Evolutionary conservation across 345 rosid species (phyloP), one percentile per base, ranked within the genome.

Genomic region (Carallia pectinifolia): DNA sequence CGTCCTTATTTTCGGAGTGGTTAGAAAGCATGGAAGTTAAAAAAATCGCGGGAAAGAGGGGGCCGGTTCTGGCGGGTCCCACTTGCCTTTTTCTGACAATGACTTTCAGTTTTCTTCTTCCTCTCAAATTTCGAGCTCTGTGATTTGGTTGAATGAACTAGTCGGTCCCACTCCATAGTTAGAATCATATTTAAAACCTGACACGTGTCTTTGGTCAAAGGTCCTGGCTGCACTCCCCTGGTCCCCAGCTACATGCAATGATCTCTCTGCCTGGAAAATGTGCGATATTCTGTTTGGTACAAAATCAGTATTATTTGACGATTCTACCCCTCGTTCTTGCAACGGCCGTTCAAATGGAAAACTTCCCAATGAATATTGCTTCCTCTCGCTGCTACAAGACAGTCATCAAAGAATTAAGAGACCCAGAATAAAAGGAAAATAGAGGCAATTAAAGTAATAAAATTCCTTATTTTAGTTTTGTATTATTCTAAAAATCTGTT

Each of bases 11-110:
- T 64, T 38, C 23, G 80, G 73, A 77, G 83, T 77, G 31, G 83
- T 71, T 79, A 68, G 61, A 68, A 56, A 50, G 38, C 50, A 44
- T 15, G 50, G 50, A 44, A 12, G 50, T 44, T 44, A 44, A 44
- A 44, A 68, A 79, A 60, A 39, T 65, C 40, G 79, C 70, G 62
- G 67, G 65, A 79, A 70, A 53, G 70, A 65, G 73, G 71, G 81
- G 67, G 60, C 52, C 79, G 79, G 77, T 77, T 66, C 36, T 5
- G 4, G 5, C 47, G 72, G 81, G 67, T 8, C 79, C 80, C 70
- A 65, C 8, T 40, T 31, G 7, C 56, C 55, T 13, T 30, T 23
- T 39, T 50, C 40, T 13, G 55, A 39, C 38, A 47, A 62, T 1
- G 68, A 66, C 75, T 37, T 60, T 55, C 1, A 1, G 17, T 44